These are phyloP conservation scores for Cutaneotrichosporon cutaneum DNA, from an alignment of 1,284 basidiomycete genomes.

Conservation along the genomic window DNA sequence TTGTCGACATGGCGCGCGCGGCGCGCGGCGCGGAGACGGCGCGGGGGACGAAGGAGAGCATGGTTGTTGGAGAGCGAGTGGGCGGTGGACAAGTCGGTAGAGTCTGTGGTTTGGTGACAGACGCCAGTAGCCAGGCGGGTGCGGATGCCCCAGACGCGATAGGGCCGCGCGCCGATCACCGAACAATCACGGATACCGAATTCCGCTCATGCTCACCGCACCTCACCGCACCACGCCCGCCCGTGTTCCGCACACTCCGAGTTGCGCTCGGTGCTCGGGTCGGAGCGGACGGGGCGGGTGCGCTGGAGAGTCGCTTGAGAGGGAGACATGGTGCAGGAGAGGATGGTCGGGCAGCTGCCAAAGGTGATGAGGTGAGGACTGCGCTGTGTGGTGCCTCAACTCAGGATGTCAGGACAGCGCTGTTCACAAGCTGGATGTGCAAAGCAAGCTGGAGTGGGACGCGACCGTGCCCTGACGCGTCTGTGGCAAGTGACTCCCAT, in stretches of 20 bases:
- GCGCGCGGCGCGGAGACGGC: conserved; percentile 3
- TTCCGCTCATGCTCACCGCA: neutral
- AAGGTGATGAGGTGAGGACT: too few relatives aligned
- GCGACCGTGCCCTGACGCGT: too few relatives aligned
- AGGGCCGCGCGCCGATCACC: neutral
- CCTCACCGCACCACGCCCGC: neutral
- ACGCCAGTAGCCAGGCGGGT: neutral
- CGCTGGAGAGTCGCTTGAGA: too few relatives aligned
- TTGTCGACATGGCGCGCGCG: conserved; percentile 15
- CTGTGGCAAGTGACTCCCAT: too few relatives aligned
- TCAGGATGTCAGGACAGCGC: too few relatives aligned
- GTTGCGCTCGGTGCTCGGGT: too few relatives aligned
- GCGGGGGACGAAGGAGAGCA: neutral
- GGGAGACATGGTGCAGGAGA: too few relatives aligned
- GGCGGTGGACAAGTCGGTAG: neutral
- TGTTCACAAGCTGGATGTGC: too few relatives aligned
- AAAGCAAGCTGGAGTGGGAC: too few relatives aligned
- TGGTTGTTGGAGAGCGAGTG: neutral
- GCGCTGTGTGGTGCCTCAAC: too few relatives aligned
- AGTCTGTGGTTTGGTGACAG: neutral
- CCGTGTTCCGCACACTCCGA: neutral
- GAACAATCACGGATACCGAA: conserved; percentile 9
- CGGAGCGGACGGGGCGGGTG: too few relatives aligned
- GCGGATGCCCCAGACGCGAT: neutral
- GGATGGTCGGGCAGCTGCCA: too few relatives aligned